Evolutionary conservation across 2,329 filamentous ascomycete species (phyloP).

Genomic region (Cladobotryum protrusum): DNA sequence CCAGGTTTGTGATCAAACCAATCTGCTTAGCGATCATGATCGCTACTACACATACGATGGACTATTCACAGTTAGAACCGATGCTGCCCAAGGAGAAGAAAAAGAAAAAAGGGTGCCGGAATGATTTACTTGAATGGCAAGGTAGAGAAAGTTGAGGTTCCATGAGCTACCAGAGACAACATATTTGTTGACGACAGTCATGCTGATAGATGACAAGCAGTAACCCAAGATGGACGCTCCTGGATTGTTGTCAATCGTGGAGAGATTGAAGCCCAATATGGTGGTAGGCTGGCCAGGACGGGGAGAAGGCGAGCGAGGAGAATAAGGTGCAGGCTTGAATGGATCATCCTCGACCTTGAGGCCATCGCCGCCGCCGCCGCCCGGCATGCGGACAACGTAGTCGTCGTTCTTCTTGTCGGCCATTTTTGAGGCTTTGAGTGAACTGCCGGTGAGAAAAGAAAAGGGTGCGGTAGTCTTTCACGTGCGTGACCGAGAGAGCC

Average conservation of each 20-base stretch:
- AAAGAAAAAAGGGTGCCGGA: neutral
- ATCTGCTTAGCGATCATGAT: conserved; percentile 77
- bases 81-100: neutral
- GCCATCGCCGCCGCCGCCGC: conserved; percentile 46
- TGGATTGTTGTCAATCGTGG: conserved; percentile 66
- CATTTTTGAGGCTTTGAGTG: conserved; percentile 44
- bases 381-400: conserved; percentile 64
- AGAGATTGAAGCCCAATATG: conserved; percentile 27
- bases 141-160: conserved; percentile 95
- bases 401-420: conserved; percentile 87
- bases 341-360: conserved; percentile 42
- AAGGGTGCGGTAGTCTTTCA: neutral
- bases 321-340: conserved; percentile 28
- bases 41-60: conserved; percentile 78
- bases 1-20: conserved; percentile 74
- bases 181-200: conserved; percentile 99
- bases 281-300: conserved; percentile 7
- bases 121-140: conserved; percentile 77
- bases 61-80: conserved; percentile 44
- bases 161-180: conserved; percentile 85
- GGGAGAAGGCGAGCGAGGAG: conserved; percentile 12
- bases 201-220: conserved; percentile 93
- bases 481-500: too few species aligned
- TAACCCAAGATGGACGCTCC: conserved; percentile 79
- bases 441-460: conserved; percentile 4